Base-by-base conservation (phyloP, 2,329 filamentous ascomycete species). In the Fusarium falciforme region DNA sequence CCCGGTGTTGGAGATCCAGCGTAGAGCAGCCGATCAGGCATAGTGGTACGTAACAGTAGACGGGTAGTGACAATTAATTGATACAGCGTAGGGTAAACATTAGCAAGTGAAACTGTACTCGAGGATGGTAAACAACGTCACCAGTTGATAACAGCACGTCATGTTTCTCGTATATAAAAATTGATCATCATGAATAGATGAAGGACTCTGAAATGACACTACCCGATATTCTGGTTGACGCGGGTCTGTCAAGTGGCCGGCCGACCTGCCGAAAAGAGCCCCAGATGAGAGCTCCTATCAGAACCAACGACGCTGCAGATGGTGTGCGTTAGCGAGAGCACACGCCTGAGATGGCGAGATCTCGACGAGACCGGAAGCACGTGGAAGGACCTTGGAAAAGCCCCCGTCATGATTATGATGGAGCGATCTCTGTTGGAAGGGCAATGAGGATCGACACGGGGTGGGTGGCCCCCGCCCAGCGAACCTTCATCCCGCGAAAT, bases 361-460 rank as follows among this genome's bases (percentile, higher is more conserved):
- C n/a, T 35, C 33, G 20, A 36, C 35, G 42, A 64, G 22, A 71
- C 27, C 25, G 64, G 42, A 31, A 64, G 47, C 38, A 38, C 64
- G 35, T 60, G 25, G n/a, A 16, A 63, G 40, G 38, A 40, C 42
- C 54, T 44, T 25, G 47, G 33, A 16, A 55, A 47, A 49, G 59
- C 31, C 35, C 70, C 31, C 57, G 38, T 67, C 27, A 36, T 60
- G 38, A 35, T 67, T 17, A 47, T 60, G 38, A 52, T 67, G 58
- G 47, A 67, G 62, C 58, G 9, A 67, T 70, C 29, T 25, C 64
- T 54, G 61, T 67, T 64, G 65, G 59, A 52, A 70, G 61, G 61
- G 64, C 55, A 59, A 78, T 75, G 49, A 74, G 66, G 70, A 78
- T 75, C 65, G 61, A 63, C 70, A 67, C 40, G 59, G 35, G 35